Base-by-base conservation (phyloP, 768 basidiomycete species). In the Infundibulicybe gibba region DNA sequence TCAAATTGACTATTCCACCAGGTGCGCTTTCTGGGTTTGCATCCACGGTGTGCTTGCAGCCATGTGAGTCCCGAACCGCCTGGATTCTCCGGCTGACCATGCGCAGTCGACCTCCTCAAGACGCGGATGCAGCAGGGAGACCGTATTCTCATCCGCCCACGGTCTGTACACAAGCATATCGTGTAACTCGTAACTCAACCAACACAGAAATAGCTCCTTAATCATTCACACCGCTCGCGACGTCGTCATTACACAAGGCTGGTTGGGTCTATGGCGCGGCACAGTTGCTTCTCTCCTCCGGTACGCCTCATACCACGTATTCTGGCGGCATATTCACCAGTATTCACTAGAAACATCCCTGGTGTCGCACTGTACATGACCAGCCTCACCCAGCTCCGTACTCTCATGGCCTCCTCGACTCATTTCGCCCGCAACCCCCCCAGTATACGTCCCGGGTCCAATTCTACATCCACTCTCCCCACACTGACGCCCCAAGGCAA, bases 341-440 rank as follows among this genome's bases (percentile, higher is more conserved):
- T 9, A 40, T 19, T 11, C 41, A 21, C 12, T 51, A 94, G 94
- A 47, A 97, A 95, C 59, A 82, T 97, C 3, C 94, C 94, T 1
- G 94, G 94, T 3, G 88, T 97, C 15, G 92, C 94, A 3, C 63
- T 94, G 41, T 97, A 97, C 70, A 88, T 97, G 73, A 91, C 94
- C 3, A 72, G 82, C 37, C 71, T 97, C 41, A 92, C 86, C 14
- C 83, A 91, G 52, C 71, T 94, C 34, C 85, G 94, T n/a, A 72
- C 79, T 5, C 51, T 80, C 33, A 81, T 97, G 75, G 82, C 92
- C 1, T 76, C 64, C 16, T 82, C 85, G 2, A 77, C 85, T 0
- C 79, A 84, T 65, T 94, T 95, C 61, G 66, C 84, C 1, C 47
- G 31, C 45, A 55, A 62, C 31, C 61, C 53, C 48, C 62, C 56